phyloP scores from a whole-genome alignment of 2,329 filamentous ascomycete genomes.

The Allantophomopsis lycopodina region DNA sequence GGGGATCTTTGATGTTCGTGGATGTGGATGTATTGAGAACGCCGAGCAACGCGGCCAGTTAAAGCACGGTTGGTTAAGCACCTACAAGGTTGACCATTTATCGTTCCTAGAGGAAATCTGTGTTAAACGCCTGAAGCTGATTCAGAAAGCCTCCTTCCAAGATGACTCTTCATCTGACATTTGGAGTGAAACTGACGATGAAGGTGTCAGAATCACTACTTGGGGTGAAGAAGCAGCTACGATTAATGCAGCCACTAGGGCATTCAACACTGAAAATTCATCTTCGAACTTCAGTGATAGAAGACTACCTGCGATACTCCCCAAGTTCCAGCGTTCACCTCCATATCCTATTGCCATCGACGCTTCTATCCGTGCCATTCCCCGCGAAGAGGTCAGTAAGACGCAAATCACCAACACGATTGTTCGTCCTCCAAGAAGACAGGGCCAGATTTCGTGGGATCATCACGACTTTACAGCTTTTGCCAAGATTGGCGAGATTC shows the following conservation, averaged over 20 bases:
- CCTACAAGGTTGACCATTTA: no score
- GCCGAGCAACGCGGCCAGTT: not conserved
- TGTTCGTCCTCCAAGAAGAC: not conserved
- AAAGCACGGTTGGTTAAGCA: conserved; percentile 6
- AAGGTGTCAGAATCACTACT: no score
- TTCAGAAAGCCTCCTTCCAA: no score
- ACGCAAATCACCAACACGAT: not conserved
- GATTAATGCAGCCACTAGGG: no score
- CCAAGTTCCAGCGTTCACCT: no score
- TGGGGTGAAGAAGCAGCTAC: no score
- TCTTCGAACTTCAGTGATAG: no score
- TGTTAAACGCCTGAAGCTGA: no score
- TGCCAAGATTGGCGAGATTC: conserved; percentile 12
- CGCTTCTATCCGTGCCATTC: not conserved
- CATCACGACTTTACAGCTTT: conserved; percentile 8
- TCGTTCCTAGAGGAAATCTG: not conserved
- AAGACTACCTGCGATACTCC: no score
- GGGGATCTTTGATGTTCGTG: conserved; percentile 14
- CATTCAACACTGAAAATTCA: no score
- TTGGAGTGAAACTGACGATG: no score
- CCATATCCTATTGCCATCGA: not conserved
- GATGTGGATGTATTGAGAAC: conserved; percentile 4
- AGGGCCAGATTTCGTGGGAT: conserved; percentile 7
- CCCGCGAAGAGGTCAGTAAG: not conserved
- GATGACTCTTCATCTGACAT: no score